Percentiles rank a stretch among this genome's conserved stretches.
phyloP scores from a whole-genome alignment of 257 asterid genomes.

The Solanum lignicaule region DNA sequence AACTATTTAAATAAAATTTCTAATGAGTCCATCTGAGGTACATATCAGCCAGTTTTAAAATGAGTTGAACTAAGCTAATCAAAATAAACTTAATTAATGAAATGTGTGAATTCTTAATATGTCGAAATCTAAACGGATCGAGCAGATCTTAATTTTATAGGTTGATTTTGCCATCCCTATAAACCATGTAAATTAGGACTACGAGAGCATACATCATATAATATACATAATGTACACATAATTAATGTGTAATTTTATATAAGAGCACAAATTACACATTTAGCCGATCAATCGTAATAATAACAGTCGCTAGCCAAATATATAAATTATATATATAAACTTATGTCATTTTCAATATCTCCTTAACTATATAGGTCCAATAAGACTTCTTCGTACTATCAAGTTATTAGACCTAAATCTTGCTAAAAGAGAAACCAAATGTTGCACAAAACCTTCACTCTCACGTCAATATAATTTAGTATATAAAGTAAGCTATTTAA shows the following conservation, averaged over 20 bases:
- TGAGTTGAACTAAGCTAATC: neutral
- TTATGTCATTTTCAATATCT: neutral
- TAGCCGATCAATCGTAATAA: neutral
- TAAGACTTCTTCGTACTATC: neutral
- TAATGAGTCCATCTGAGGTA: too few relatives aligned
- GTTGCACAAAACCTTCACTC: neutral
- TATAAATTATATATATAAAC: too few relatives aligned
- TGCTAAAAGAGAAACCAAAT: neutral
- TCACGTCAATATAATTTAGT: neutral
- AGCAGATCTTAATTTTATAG: too few relatives aligned
- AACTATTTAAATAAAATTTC: neutral
- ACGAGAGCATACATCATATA: too few relatives aligned
- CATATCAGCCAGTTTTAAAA: too few relatives aligned
- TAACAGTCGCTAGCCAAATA: too few relatives aligned
- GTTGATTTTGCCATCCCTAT: neutral
- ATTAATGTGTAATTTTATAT: too few relatives aligned
- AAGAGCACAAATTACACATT: neutral
- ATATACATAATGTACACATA: too few relatives aligned
- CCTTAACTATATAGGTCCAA: neutral
- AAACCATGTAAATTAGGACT: neutral
- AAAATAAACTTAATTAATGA: neutral
- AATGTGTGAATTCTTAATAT: too few relatives aligned
- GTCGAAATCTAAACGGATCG: too few relatives aligned
- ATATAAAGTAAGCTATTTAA: neutral
- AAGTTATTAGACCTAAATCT: neutral